Evolutionary conservation across 768 basidiomycete genomes (phyloP), one percentile per base, ranked within the genome.

Genomic region (Boletus coccyginus): DNA sequence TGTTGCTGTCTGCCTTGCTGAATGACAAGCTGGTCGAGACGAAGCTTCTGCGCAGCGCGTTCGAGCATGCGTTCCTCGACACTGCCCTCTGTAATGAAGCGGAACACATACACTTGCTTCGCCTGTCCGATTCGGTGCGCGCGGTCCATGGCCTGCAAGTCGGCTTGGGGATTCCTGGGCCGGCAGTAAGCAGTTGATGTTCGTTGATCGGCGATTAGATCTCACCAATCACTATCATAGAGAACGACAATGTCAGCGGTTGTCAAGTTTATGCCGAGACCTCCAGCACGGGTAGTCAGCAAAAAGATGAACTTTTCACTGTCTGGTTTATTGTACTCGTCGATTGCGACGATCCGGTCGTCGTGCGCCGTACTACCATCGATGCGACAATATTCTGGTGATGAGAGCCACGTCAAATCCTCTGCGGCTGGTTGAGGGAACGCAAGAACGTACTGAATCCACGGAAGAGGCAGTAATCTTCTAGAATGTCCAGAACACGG

Each of bases 81-180:
- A 1, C 94, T 97, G 70, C 92, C 88, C 17, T 84, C 87, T 27
- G 86, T 89, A 35, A 96, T 84, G 8, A 98, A 80, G 36, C 95
- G 81, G 75, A 92, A 96, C 47, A 97, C 86, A 42, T 97, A 78
- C 36, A 97, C 94, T 2, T 94, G 93, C 61, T 79, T 87, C 29
- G 85, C 97, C 74, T 98, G 96, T 7, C 96, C 96, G 46, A 99
- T 98, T 21, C 95, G 85, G 70, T 99, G 96, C 0, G 94, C 94
- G 55, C 94, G 90, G 67, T 98, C 94, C 96, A 97, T 98, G 6
- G 97, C 97, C 70, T 99, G 97, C 45, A 99, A 74, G 77, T 99
- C 97, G 3, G 96, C 97, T 75, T 99, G 97, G 2, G 97, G 96
- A 71, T 98, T 99, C 94, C 90, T 93, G 40, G 61, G 19, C 43